Percentiles rank a stretch among this genome's conserved stretches.
Evolutionary conservation across 176 grass and related monocot species (phyloP).

Genomic region (Stipa capillata): DNA sequence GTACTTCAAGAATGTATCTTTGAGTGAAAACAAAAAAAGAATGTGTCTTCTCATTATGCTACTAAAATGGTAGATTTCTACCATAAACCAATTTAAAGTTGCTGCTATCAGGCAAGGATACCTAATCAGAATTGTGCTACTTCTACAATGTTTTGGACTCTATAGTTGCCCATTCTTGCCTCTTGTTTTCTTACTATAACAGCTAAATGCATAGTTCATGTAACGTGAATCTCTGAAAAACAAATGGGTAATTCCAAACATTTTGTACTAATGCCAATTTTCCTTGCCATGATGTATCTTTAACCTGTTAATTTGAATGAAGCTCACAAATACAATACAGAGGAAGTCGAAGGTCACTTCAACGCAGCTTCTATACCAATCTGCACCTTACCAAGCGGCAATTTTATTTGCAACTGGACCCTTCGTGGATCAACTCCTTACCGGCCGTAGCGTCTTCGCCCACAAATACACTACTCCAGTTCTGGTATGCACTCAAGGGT

Average conservation of each 20-base stretch:
- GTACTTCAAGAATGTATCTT: not conserved
- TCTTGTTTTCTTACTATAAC: not conserved
- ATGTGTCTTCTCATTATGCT: not conserved
- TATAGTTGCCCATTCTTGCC: not conserved
- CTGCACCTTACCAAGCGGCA: conserved; percentile 71
- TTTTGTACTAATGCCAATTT: not conserved
- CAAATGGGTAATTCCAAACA: too few relatives aligned
- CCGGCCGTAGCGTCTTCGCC: conserved; percentile 60
- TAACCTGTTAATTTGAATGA: conserved; percentile 37
- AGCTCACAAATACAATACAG: conserved; percentile 94
- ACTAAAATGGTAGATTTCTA: not conserved
- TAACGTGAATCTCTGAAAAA: not conserved
- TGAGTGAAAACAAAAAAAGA: not conserved
- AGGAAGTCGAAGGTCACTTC: conserved; percentile 88
- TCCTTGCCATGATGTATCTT: conserved; percentile 23
- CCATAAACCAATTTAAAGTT: not conserved
- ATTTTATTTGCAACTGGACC: conserved; percentile 71
- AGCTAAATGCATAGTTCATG: not conserved
- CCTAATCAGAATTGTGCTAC: not conserved
- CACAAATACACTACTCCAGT: conserved; percentile 52
- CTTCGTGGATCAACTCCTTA: conserved; percentile 73
- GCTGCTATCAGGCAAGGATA: not conserved
- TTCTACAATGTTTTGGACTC: not conserved
- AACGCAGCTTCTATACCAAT: conserved; percentile 87
- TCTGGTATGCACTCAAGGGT: conserved; percentile 31